Conservation (phyloP, 2,329 filamentous ascomycete genomes). For the Arachnopeziza araneosa region DNA sequence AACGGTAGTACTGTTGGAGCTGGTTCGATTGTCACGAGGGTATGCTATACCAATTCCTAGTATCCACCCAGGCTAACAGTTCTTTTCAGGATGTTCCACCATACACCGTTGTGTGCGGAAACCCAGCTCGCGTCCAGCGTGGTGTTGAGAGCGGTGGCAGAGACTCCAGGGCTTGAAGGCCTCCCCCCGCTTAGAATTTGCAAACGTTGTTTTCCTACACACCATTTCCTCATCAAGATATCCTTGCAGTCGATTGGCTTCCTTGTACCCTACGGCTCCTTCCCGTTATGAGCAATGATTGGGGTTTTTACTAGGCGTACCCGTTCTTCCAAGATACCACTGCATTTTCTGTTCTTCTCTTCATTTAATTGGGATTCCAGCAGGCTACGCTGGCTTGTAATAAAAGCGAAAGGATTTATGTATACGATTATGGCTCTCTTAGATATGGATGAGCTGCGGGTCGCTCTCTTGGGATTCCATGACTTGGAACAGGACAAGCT, state of each 20-base stretch:
- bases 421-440: background rate
- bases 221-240: background rate
- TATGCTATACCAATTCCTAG: constrained; percentile 31
- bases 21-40: constrained; percentile 48
- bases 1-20: constrained; percentile 47
- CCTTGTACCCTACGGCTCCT: background rate
- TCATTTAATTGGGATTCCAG: background rate
- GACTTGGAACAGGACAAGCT: background rate
- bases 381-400: background rate
- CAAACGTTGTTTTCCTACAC: background rate
- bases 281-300: background rate
- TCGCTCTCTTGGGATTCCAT: background rate
- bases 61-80: background rate
- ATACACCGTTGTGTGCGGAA: constrained; percentile 31
- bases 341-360: background rate
- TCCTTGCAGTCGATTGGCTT: background rate
- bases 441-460: background rate
- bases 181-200: background rate
- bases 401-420: background rate
- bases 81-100: constrained; percentile 29
- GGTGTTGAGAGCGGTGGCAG: constrained; percentile 18
- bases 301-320: background rate
- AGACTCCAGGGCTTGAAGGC: background rate
- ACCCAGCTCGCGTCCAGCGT: constrained; percentile 30
- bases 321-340: background rate